Percentiles rank a stretch among this genome's conserved stretches.
These are phyloP conservation scores for Rhododendron mucronatum DNA, from an alignment of 148 eudicot genomes.

Conservation along the genomic window DNA sequence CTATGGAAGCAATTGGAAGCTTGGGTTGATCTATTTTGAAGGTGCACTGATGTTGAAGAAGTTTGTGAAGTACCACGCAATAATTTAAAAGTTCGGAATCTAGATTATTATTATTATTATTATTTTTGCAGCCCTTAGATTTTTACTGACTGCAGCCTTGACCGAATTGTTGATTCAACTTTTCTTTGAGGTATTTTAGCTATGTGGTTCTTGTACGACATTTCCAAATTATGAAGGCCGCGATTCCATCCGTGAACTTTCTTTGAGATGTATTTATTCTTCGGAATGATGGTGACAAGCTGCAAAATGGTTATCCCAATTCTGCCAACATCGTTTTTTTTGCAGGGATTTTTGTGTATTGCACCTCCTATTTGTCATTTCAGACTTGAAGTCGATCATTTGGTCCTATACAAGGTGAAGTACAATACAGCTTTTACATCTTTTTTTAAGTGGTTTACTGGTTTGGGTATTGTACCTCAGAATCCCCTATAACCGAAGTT, in stretches of 20 bases:
- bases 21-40: not conserved
- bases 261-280: not conserved
- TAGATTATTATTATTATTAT: not conserved
- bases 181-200: not conserved
- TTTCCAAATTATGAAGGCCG: not conserved
- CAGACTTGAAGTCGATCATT: not conserved
- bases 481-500: not conserved
- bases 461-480: not conserved
- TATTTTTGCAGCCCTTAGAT: not conserved
- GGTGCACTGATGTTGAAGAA: not conserved
- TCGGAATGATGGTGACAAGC: not conserved
- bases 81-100: not conserved
- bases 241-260: not conserved
- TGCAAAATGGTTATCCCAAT: not conserved
- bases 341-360: not conserved
- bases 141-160: not conserved
- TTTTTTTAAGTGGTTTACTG: not conserved
- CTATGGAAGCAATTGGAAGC: not conserved
- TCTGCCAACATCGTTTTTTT: not conserved
- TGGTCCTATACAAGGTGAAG: not conserved
- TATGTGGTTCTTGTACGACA: not conserved
- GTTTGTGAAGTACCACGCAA: not conserved
- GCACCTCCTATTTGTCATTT: not conserved
- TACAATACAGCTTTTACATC: not conserved
- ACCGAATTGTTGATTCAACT: not conserved